phyloP scores from a whole-genome alignment of 805 yeast species.

The Diddensiella santjacobensis region DNA sequence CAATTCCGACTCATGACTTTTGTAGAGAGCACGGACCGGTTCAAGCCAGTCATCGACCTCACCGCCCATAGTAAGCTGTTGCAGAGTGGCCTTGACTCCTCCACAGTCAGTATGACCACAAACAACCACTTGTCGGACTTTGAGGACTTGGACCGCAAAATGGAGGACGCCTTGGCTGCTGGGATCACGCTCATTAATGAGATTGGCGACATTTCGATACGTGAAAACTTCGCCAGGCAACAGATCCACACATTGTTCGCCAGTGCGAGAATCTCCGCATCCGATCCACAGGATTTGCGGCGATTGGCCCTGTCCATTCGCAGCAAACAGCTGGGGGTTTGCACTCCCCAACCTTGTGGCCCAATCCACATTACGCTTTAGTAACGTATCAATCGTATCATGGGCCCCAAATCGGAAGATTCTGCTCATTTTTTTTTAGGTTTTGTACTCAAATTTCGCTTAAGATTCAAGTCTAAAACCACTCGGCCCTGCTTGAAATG shows the following conservation, averaged over 20 bases:
- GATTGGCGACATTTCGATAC: constrained; percentile 83
- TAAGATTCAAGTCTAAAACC: too few species aligned
- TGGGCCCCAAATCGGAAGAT: constrained; percentile 32
- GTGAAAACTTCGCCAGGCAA: constrained; percentile 90
- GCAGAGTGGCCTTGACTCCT: constrained; percentile 78
- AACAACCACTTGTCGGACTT: constrained; percentile 74
- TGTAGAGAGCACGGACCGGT: constrained; percentile 63
- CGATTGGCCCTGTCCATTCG: constrained; percentile 76
- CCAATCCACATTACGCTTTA: constrained; percentile 44
- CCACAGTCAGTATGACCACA: constrained; percentile 97
- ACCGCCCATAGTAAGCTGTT: constrained; percentile 60
- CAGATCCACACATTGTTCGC: constrained; percentile 72
- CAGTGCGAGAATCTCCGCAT: constrained; percentile 87
- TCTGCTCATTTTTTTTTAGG: neutral
- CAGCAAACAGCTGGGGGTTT: constrained; percentile 56
- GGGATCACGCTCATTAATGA: constrained; percentile 62
- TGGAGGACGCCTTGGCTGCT: constrained; percentile 76
- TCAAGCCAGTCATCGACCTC: constrained; percentile 68
- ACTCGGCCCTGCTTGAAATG: too few species aligned
- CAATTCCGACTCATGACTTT: constrained; percentile 51
- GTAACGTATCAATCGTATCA: constrained; percentile 34
- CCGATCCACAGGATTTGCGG: constrained; percentile 95
- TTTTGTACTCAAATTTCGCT: too few species aligned
- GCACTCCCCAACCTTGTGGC: constrained; percentile 42
- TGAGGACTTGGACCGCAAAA: constrained; percentile 79